Conservation (phyloP, 306 rosid species). For the Glycyrrhiza uralensis region DNA sequence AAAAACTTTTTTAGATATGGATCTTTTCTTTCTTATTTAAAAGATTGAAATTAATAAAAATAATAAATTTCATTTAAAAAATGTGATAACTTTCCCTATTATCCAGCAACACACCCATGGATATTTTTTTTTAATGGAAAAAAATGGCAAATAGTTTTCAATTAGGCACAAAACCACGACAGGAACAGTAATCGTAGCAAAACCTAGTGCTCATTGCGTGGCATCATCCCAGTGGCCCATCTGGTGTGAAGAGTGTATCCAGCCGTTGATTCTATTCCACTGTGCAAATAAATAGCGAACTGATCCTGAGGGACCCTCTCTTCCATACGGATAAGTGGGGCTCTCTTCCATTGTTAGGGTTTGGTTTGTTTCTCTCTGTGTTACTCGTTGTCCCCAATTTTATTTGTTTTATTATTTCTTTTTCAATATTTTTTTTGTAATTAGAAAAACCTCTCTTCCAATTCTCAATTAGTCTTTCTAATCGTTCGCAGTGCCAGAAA, state of each 20-base stretch:
- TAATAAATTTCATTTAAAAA: neutral
- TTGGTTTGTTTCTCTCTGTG: slow-evolving; percentile 37
- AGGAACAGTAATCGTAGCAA: neutral
- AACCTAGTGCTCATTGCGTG: slow-evolving; percentile 24
- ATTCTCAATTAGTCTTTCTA: slow-evolving; percentile 35
- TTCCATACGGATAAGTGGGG: slow-evolving; percentile 64
- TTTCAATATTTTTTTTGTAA: neutral
- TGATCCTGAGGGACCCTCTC: slow-evolving; percentile 54
- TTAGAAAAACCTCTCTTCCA: slow-evolving; percentile 10
- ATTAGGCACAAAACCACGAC: neutral
- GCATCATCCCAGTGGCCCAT: neutral
- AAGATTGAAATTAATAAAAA: neutral
- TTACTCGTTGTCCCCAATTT: neutral
- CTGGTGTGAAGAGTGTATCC: neutral
- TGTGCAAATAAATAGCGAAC: slow-evolving; percentile 27
- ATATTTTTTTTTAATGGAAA: neutral
- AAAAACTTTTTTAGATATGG: too few relatives aligned
- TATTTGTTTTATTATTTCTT: neutral
- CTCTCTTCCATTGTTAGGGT: slow-evolving; percentile 56
- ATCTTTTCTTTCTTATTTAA: too few relatives aligned
- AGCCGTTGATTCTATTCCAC: slow-evolving; percentile 38
- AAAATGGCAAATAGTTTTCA: neutral
- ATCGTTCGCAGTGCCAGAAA: slow-evolving; percentile 41
- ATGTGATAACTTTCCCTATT: neutral
- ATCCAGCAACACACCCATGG: neutral